Conservation (phyloP, 1,284 basidiomycete genomes). For the Moniliella sp. region DNA sequence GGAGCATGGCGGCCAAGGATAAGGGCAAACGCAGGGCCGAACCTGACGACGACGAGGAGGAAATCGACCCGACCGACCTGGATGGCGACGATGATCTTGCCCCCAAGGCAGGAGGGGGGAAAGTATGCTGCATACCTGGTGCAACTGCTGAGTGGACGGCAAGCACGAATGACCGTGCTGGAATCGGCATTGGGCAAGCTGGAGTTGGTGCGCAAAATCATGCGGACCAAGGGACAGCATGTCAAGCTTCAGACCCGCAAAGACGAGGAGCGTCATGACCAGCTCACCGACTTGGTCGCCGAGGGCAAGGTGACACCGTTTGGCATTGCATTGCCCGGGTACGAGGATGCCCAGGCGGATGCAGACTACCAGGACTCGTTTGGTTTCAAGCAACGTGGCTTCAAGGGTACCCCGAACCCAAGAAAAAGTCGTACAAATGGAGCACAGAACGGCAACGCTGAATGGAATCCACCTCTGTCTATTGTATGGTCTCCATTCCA, state of each 20-base stretch:
- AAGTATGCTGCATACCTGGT: constrained; percentile 17
- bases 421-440: constrained; percentile 10
- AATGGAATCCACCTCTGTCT: too few species aligned
- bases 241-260: constrained; percentile 5
- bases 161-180: constrained; percentile 15
- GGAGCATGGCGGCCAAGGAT: neutral
- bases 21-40: neutral
- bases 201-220: constrained; percentile 16
- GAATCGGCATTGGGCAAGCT: constrained; percentile 14
- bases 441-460: constrained; percentile 17
- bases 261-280: constrained; percentile 4
- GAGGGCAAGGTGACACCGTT: constrained; percentile 10
- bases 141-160: constrained; percentile 14
- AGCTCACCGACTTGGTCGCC: constrained; percentile 8
- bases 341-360: constrained; percentile 9
- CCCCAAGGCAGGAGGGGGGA: neutral
- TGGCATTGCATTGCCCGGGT: constrained; percentile 11
- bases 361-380: constrained; percentile 3
- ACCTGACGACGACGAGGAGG: neutral
- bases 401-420: neutral
- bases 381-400: too few species aligned
- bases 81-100: neutral
- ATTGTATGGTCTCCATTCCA: too few species aligned
- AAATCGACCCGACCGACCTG: neutral
- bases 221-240: constrained; percentile 11